These are phyloP conservation scores for Ascochyta viciae-villosae DNA, from an alignment of 2,329 filamentous ascomycete species.

Conservation along the genomic window DNA sequence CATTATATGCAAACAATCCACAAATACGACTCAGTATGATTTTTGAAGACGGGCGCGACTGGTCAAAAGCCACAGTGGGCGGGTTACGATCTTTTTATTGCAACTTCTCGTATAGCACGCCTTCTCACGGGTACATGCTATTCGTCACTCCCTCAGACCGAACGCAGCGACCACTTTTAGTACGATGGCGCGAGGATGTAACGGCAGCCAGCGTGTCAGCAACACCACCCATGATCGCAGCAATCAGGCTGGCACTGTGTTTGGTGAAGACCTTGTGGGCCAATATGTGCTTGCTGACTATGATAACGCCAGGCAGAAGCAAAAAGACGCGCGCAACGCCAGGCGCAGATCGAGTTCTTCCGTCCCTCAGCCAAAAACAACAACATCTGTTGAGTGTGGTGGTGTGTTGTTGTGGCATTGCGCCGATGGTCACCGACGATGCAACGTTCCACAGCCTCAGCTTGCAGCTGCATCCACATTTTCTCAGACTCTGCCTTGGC, in stretches of 20 bases:
- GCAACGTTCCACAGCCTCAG: conserved; percentile 32
- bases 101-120: conserved; percentile 11
- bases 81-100: conserved; percentile 4
- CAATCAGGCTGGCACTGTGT: background rate
- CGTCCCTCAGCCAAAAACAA: conserved; percentile 2
- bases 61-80: background rate
- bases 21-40: background rate
- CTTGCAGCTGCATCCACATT: conserved; percentile 13
- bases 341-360: background rate
- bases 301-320: background rate
- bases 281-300: background rate
- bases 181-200: conserved; percentile 9
- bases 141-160: conserved; percentile 8
- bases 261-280: background rate
- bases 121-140: background rate
- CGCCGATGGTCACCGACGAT: conserved; percentile 37
- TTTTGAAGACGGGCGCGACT: background rate
- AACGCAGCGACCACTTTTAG: conserved; percentile 14
- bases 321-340: background rate
- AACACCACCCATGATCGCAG: conserved; percentile 1
- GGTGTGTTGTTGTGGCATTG: conserved; percentile 21
- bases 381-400: conserved; percentile 7
- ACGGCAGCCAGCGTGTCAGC: conserved; percentile 13
- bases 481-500: conserved; percentile 1
- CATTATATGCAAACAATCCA: background rate